Percentiles rank a stretch among this genome's conserved stretches.
Conservation (phyloP, 2,329 filamentous ascomycete species). For the Chaetomium olivaceum region DNA sequence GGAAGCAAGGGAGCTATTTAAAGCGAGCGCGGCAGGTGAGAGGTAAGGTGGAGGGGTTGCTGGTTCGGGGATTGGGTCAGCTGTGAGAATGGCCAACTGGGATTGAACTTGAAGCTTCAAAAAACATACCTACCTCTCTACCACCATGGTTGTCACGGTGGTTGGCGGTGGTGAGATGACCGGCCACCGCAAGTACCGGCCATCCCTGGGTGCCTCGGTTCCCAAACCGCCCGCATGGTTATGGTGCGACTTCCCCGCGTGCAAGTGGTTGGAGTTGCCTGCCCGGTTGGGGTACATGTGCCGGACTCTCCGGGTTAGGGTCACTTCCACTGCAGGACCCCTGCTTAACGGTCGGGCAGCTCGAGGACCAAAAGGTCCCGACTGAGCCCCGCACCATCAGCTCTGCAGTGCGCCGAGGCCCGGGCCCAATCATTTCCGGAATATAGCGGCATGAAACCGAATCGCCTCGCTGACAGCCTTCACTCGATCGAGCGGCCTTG, state of each 20-base stretch:
- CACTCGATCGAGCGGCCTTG: too few relatives aligned
- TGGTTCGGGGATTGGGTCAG: background rate
- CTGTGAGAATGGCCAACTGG: background rate
- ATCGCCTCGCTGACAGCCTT: too few relatives aligned
- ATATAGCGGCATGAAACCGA: too few relatives aligned
- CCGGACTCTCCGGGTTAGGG: background rate
- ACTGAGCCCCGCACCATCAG: background rate
- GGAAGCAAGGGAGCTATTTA: background rate
- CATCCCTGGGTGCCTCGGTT: background rate
- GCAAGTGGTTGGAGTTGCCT: background rate
- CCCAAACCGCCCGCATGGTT: background rate
- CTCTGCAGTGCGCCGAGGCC: too few relatives aligned
- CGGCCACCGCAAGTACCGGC: background rate
- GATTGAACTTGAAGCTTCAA: background rate
- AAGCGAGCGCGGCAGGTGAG: background rate
- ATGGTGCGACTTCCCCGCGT: background rate
- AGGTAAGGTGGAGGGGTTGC: background rate
- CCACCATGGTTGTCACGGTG: background rate
- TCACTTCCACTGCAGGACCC: background rate
- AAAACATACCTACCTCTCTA: background rate
- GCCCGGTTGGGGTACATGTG: background rate
- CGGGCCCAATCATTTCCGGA: too few relatives aligned
- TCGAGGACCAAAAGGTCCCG: too few relatives aligned
- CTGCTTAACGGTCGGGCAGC: too few relatives aligned
- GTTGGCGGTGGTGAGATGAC: background rate